Conservation (phyloP, 768 basidiomycete genomes). For the Lactarius psammicola region DNA sequence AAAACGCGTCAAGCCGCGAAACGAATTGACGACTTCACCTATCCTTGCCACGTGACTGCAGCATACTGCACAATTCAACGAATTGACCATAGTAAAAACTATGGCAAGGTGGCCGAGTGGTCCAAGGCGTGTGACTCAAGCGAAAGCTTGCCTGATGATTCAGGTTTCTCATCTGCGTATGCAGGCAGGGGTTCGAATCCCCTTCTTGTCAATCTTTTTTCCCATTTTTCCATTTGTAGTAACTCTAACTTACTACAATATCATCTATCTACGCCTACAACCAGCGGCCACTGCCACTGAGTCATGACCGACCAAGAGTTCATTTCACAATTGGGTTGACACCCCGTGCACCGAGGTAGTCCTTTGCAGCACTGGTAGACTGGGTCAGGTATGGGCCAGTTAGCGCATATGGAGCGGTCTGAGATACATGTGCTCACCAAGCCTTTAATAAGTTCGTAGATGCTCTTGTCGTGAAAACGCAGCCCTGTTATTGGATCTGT, state of each 20-base stretch:
- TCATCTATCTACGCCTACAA: neutral
- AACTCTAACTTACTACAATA: too few species aligned
- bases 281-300: too few species aligned
- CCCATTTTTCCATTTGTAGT: neutral
- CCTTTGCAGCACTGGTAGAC: constrained; percentile 71
- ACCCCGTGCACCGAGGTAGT: constrained; percentile 62
- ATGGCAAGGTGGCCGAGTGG: constrained; percentile 35
- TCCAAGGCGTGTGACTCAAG: constrained; percentile 37
- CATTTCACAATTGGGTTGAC: constrained; percentile 41
- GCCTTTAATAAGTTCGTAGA: constrained; percentile 79
- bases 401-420: neutral
- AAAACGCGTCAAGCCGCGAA: neutral
- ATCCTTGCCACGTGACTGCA: neutral
- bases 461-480: constrained; percentile 80
- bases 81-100: neutral
- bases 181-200: constrained; percentile 35
- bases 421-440: constrained; percentile 46
- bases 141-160: constrained; percentile 31
- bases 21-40: neutral
- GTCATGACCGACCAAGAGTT: neutral
- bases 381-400: constrained; percentile 32
- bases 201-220: constrained; percentile 31
- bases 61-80: neutral
- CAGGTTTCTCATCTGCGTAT: constrained; percentile 34
- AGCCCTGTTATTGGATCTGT: constrained; percentile 79